A percentile compares a stretch with the other conserved stretches of the same genome.
These are phyloP conservation scores for Chrysoporthe cubensis DNA, from an alignment of 2,329 filamentous ascomycete genomes.

Conservation along the genomic window DNA sequence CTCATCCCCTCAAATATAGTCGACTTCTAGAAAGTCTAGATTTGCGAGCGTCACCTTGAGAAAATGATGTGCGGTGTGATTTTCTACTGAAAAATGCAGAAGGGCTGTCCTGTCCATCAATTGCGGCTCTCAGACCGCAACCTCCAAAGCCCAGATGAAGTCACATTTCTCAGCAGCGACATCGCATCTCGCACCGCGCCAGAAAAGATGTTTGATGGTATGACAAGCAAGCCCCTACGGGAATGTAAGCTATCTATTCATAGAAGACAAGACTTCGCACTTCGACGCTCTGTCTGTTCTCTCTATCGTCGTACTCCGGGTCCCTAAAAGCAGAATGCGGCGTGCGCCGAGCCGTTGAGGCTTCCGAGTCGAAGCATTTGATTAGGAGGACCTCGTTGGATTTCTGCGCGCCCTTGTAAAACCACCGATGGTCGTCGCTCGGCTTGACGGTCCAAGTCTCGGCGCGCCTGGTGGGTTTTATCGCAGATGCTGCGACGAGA, in stretches of 20 bases:
- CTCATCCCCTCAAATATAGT: too few species aligned
- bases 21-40: too few species aligned
- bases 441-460: conserved; percentile 23
- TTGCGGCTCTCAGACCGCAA: too few species aligned
- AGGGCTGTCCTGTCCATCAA: too few species aligned
- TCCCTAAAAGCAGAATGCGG: conserved; percentile 35
- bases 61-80: too few species aligned
- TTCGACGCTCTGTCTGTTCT: conserved; percentile 27
- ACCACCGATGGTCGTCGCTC: conserved; percentile 44
- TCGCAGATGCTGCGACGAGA: conserved; percentile 43
- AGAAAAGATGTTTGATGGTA: neutral
- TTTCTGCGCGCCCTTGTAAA: conserved; percentile 53
- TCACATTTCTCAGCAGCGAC: too few species aligned
- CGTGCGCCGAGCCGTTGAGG: conserved; percentile 35
- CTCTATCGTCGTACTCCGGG: conserved; percentile 41
- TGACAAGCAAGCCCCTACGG: neutral
- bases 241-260: neutral
- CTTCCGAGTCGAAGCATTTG: conserved; percentile 62
- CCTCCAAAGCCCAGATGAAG: too few species aligned
- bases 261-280: conserved; percentile 25
- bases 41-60: too few species aligned
- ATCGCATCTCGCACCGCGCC: neutral
- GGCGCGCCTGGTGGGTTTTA: conserved; percentile 36
- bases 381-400: conserved; percentile 61
- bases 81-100: too few species aligned